A percentile compares a stretch with the other conserved stretches of the same genome.
Evolutionary conservation across 768 basidiomycete genomes (phyloP).

Genomic region (Mycena maculata): DNA sequence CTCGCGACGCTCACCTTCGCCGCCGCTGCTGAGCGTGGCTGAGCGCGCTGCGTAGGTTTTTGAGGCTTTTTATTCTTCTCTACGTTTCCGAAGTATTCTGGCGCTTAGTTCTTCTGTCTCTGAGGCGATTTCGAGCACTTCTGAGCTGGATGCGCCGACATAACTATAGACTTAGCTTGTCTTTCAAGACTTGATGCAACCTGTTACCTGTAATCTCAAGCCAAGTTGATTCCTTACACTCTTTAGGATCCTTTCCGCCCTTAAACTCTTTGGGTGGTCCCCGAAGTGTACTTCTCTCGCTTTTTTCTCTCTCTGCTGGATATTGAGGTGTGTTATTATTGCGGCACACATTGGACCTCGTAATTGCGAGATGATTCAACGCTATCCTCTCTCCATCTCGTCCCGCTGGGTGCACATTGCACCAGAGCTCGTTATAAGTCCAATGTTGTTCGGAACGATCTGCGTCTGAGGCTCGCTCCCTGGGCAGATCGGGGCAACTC

Average conservation of each 20-base stretch:
- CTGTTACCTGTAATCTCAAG: background rate
- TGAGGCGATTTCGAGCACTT: background rate
- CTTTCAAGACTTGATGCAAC: too few species aligned
- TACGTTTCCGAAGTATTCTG: background rate
- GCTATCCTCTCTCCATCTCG: too few species aligned
- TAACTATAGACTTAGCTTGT: background rate
- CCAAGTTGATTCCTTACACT: slow-evolving; percentile 2
- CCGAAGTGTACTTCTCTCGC: too few species aligned
- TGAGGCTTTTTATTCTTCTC: background rate
- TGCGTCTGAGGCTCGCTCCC: too few species aligned
- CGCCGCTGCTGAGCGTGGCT: background rate
- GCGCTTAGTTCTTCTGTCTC: background rate
- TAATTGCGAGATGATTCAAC: too few species aligned
- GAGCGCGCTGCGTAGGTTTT: background rate
- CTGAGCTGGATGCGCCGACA: background rate
- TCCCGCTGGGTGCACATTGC: slow-evolving; percentile 15
- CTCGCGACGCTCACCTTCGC: too few species aligned
- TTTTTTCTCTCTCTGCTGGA: too few species aligned
- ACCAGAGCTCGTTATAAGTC: too few species aligned
- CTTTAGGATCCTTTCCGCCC: background rate
- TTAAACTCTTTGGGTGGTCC: slow-evolving; percentile 11
- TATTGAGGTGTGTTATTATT: too few species aligned
- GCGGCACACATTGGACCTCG: too few species aligned
- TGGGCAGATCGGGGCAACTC: background rate
- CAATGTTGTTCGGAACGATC: too few species aligned